Evolutionary conservation across 768 basidiomycete genomes (phyloP).

Genomic region (Collybiopsis luxurians): DNA sequence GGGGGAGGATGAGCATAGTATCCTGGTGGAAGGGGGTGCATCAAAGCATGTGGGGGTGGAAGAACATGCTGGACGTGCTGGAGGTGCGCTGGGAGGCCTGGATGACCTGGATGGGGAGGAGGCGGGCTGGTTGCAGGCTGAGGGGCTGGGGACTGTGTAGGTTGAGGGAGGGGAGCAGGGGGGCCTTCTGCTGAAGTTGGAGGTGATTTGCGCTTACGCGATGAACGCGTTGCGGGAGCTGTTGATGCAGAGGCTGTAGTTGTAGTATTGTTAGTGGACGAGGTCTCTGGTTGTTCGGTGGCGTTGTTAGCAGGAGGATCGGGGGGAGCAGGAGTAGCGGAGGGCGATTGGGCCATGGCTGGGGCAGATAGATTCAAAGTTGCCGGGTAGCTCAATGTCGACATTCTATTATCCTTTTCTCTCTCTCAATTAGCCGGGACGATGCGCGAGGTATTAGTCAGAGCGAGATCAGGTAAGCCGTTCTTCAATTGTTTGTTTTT

Average conservation of each 20-base stretch:
- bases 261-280: slow-evolving; percentile 25
- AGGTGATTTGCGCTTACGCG: slow-evolving; percentile 71
- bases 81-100: slow-evolving; percentile 26
- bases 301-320: background rate
- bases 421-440: too few relatives aligned
- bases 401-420: too few relatives aligned
- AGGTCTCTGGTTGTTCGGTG: slow-evolving; percentile 4
- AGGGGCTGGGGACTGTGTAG: too few relatives aligned
- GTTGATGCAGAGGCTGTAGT: slow-evolving; percentile 6
- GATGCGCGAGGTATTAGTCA: too few relatives aligned
- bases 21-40: slow-evolving; percentile 47
- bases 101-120: slow-evolving; percentile 16
- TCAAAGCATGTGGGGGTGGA: slow-evolving; percentile 52
- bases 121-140: slow-evolving; percentile 14
- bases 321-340: background rate
- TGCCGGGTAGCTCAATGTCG: too few relatives aligned
- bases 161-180: slow-evolving; percentile 23
- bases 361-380: too few relatives aligned
- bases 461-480: too few relatives aligned
- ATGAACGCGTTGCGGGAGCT: slow-evolving; percentile 39
- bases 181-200: slow-evolving; percentile 34
- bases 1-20: slow-evolving; percentile 36
- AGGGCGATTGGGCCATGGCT: background rate
- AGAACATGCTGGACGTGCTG: slow-evolving; percentile 53
- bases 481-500: too few relatives aligned